Percentiles rank a stretch among this genome's conserved stretches.
Evolutionary conservation across 352 stramenopile genomes (phyloP).

Genomic region (Hyaloperonospora arabidopsidis): DNA sequence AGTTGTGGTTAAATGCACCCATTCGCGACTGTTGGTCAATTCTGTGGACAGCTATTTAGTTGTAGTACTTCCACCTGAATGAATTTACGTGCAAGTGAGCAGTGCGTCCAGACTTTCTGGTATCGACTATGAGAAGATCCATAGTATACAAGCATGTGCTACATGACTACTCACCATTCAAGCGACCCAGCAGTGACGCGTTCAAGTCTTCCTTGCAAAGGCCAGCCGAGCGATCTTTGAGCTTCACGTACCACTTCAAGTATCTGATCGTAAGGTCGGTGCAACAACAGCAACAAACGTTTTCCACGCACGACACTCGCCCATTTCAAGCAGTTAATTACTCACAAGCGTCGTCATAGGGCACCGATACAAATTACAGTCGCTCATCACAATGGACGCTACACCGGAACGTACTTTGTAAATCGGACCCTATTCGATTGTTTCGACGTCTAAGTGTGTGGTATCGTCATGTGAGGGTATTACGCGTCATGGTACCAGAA

Average conservation of each 20-base stretch:
- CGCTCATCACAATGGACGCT: neutral
- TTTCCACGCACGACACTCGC: conserved; percentile 5
- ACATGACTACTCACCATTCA: neutral
- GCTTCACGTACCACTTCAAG: conserved; percentile 12
- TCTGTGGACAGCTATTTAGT: too few species aligned
- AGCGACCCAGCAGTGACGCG: conserved; percentile 30
- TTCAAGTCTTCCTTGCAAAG: conserved; percentile 50
- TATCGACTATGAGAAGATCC: too few species aligned
- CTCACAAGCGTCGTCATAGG: neutral
- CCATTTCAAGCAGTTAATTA: conserved; percentile 18
- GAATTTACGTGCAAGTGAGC: too few species aligned
- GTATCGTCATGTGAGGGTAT: too few species aligned
- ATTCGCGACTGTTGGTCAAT: too few species aligned
- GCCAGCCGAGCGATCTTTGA: conserved; percentile 35
- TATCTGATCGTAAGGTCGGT: conserved; percentile 18
- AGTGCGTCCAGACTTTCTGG: too few species aligned
- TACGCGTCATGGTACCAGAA: too few species aligned
- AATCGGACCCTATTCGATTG: neutral
- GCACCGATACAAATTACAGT: too few species aligned
- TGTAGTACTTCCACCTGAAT: too few species aligned
- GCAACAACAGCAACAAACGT: neutral
- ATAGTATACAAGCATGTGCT: too few species aligned
- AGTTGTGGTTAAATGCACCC: too few species aligned
- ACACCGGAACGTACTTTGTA: conserved; percentile 3
- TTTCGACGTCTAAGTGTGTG: neutral